These are phyloP conservation scores for Microglena sp. DNA, from an alignment of 139 green algal species.

Conservation along the genomic window DNA sequence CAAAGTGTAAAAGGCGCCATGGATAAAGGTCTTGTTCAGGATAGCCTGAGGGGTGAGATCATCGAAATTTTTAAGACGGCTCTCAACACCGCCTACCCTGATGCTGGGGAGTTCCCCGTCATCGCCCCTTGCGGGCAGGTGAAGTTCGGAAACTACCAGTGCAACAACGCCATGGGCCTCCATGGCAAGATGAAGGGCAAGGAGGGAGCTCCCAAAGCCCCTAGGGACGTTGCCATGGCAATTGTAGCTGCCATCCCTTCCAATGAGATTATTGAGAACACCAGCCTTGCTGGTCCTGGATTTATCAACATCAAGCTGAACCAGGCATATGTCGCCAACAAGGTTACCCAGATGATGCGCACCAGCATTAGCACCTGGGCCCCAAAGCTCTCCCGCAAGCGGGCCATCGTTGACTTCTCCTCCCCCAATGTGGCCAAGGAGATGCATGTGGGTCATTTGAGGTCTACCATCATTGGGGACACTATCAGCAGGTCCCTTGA, in stretches of 20 bases:
- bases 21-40: no score
- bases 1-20: no score
- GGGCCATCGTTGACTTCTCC: conserved; percentile 89
- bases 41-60: conserved; percentile 41
- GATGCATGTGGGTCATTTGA: conserved; percentile 97
- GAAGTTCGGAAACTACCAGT: conserved; percentile 93
- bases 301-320: conserved; percentile 86
- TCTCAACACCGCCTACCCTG: conserved; percentile 59
- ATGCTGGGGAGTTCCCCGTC: conserved; percentile 19
- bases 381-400: conserved; percentile 15
- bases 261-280: conserved; percentile 44
- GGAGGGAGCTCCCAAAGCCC: conserved; percentile 70
- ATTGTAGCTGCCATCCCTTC: conserved; percentile 65
- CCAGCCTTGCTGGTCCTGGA: conserved; percentile 46
- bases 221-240: conserved; percentile 68
- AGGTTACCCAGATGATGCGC: conserved; percentile 29
- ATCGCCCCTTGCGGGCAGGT: conserved; percentile 64
- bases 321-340: conserved; percentile 1
- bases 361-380: conserved; percentile 14
- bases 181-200: conserved; percentile 83
- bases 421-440: conserved; percentile 99
- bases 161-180: conserved; percentile 95
- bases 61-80: conserved; percentile 46
- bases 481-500: conserved; percentile 42
- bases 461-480: conserved; percentile 94